phyloP scores from a whole-genome alignment of 2,329 filamentous ascomycete genomes.

The Colletotrichum scovillei region DNA sequence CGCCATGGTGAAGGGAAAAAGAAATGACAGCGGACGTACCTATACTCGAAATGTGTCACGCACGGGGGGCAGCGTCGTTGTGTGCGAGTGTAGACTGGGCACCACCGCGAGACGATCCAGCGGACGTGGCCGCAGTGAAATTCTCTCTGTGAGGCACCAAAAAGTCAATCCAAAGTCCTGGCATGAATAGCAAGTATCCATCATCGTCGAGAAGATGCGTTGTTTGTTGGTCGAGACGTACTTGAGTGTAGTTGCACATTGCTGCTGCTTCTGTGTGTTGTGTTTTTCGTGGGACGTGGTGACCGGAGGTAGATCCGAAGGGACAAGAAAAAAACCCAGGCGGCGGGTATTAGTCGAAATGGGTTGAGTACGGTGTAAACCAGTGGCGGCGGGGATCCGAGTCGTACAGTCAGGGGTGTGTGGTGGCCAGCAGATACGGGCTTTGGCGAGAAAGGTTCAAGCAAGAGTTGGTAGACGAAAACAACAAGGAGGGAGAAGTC shows the following conservation, averaged over 20 bases:
- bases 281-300: not conserved
- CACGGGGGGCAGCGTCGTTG: conserved; percentile 55
- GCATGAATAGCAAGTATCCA: too few relatives aligned
- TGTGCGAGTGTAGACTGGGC: conserved; percentile 57
- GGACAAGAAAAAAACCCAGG: not conserved
- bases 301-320: not conserved
- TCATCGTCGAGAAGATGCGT: not conserved
- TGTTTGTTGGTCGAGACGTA: conserved; percentile 37
- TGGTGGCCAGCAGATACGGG: not conserved
- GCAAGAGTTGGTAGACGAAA: not conserved
- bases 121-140: conserved; percentile 65
- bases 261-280: conserved; percentile 3
- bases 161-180: conserved; percentile 23
- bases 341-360: not conserved
- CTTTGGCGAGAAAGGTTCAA: not conserved
- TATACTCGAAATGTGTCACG: conserved; percentile 58
- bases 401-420: not conserved
- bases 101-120: conserved; percentile 56
- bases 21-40: conserved; percentile 41
- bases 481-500: not conserved
- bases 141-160: conserved; percentile 52
- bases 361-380: not conserved
- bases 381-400: not conserved
- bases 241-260: conserved; percentile 66
- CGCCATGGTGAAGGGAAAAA: not conserved